Percentiles rank a stretch among this genome's conserved stretches.
These are phyloP conservation scores for Penicillium sp. DNA, from an alignment of 2,329 filamentous ascomycete genomes.

Conservation along the genomic window DNA sequence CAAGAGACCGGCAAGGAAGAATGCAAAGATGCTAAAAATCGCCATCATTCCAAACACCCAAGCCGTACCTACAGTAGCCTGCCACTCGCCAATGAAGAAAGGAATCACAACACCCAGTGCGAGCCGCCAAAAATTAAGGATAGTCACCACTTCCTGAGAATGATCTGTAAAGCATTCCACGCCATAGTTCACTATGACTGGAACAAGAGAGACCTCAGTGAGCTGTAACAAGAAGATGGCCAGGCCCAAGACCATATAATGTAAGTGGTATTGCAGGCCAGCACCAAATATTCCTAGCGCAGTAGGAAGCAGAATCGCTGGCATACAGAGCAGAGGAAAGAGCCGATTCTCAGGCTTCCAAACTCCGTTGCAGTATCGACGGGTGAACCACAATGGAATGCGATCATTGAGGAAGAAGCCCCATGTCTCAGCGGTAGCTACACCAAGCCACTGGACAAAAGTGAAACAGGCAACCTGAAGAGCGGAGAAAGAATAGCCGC, in stretches of 20 bases:
- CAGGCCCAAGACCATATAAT: neutral
- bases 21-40: neutral
- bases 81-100: neutral
- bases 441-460: neutral
- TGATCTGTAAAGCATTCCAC: neutral
- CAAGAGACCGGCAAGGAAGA: neutral
- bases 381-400: neutral
- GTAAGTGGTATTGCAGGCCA: neutral
- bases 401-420: neutral
- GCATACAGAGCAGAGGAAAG: neutral
- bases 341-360: neutral
- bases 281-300: neutral
- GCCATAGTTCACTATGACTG: neutral
- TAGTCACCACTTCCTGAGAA: neutral
- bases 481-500: neutral
- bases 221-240: neutral
- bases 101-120: neutral
- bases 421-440: neutral
- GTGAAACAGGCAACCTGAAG: neutral
- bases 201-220: neutral
- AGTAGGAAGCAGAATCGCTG: neutral
- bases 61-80: neutral
- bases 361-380: neutral
- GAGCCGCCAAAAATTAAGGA: neutral
- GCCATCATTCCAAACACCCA: slow-evolving; percentile 2